phyloP scores from a whole-genome alignment of 495 filamentous ascomycete species.

The Xylaria longipes region DNA sequence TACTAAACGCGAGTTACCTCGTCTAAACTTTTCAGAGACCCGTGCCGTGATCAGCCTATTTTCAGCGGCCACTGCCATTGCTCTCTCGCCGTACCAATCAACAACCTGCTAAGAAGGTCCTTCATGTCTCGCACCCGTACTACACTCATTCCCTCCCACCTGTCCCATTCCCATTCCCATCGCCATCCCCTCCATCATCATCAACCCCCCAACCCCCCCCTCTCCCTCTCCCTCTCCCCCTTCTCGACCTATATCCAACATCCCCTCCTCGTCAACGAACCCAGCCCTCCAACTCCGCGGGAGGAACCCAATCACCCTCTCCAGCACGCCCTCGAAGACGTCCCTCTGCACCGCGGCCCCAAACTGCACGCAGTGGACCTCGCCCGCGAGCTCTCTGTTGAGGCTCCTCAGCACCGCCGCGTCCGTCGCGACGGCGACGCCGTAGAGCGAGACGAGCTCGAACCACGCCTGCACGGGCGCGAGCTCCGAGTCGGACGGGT shows the following conservation, averaged over 20 bases:
- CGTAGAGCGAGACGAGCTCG: slow-evolving; percentile 45
- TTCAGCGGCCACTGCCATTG: neutral
- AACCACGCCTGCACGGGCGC: slow-evolving; percentile 62
- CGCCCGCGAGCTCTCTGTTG: slow-evolving; percentile 40
- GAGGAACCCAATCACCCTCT: slow-evolving; percentile 28
- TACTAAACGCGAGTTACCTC: neutral
- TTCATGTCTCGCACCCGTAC: neutral
- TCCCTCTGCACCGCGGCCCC: slow-evolving; percentile 51
- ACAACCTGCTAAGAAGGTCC: neutral
- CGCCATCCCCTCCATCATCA: neutral
- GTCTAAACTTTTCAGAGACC: neutral
- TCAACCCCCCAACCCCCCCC: no score
- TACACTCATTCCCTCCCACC: neutral
- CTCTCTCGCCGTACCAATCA: neutral
- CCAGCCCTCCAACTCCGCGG: neutral
- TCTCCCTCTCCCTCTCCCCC: neutral
- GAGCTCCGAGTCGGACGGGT: slow-evolving; percentile 45
- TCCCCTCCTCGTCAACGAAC: neutral
- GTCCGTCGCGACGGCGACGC: slow-evolving; percentile 32
- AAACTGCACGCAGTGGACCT: slow-evolving; percentile 49
- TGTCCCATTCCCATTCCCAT: neutral
- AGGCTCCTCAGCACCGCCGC: slow-evolving; percentile 33
- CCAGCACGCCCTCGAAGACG: slow-evolving; percentile 49
- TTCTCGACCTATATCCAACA: neutral
- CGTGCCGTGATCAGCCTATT: neutral